Conservation (phyloP, 345 rosid species). For the Pistacia atlantica region DNA sequence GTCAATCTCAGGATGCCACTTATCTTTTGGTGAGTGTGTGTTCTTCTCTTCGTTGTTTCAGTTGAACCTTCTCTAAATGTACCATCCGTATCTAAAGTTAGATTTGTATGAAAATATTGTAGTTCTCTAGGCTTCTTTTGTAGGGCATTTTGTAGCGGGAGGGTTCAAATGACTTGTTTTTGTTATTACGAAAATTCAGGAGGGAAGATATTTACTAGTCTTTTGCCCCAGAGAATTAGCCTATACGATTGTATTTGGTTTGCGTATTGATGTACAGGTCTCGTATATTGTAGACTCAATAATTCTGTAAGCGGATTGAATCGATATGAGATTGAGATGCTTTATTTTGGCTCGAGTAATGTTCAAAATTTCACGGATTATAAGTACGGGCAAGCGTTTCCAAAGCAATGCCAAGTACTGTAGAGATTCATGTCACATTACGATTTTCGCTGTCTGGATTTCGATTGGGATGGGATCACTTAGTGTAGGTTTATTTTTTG, state of each 20-base stretch:
- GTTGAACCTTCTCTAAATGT: constrained; percentile 9
- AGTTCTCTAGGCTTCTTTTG: constrained; percentile 12
- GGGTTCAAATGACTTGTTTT: constrained; percentile 2
- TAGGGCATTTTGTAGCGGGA: constrained; percentile 12
- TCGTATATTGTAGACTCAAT: neutral
- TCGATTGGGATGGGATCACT: too few species aligned
- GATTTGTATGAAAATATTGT: constrained; percentile 18
- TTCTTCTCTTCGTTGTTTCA: neutral
- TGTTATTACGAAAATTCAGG: constrained; percentile 2
- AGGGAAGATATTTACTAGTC: constrained; percentile 3
- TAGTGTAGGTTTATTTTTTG: too few species aligned
- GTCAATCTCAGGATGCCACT: neutral
- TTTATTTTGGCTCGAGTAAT: neutral
- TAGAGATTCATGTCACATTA: too few species aligned
- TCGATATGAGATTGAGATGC: neutral
- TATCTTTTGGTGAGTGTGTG: constrained; percentile 3
- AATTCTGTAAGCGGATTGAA: neutral
- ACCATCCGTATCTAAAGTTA: constrained; percentile 7
- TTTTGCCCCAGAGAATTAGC: constrained; percentile 6
- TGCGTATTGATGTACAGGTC: constrained; percentile 13
- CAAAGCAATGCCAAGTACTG: too few species aligned
- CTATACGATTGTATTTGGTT: constrained; percentile 1
- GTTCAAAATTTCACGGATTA: neutral
- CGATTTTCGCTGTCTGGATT: too few species aligned
- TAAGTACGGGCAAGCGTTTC: too few species aligned